Base-by-base conservation (phyloP, 2,329 filamentous ascomycete species). In the Trichocomaceae sp. region DNA sequence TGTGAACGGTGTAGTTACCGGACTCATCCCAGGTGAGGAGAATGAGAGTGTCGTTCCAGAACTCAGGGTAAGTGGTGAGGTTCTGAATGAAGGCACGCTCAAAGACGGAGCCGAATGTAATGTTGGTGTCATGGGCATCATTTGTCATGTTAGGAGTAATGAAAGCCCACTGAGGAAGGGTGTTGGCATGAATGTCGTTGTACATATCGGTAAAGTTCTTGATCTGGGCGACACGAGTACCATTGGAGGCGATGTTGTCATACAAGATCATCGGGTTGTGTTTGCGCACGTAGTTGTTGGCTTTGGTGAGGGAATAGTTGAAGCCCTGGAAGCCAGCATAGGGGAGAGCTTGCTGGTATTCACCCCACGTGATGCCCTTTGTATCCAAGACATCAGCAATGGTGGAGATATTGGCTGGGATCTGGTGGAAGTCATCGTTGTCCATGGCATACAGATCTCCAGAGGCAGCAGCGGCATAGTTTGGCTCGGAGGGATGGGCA, bases 21-120 rank as follows among this genome's bases (percentile, higher is more conserved):
- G 84, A 87, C 73, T 93, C 89, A 60, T 93, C 89, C 64, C 90
- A 93, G 9, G 84, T 91, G 57, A 93, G 70, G 5, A 92, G 75
- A 9, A 93, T 79, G 1, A 93, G 79, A 0, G 87, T 91, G 64
- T 87, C 82, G 49, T 87, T 75, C 82, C 85, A 87, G 71, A 93
- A 92, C 61, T 85, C 80, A 48, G 75, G 70, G 72, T 92, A 80
- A 35, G 78, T 68, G 6, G 93, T 77, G 8, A 93, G 82, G 0
- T 87, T 87, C 55, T 82, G 78, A 1, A 93, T 71, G 73, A 90
- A 91, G 47, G 66, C 73, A 37, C 81, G 79, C 13, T 83, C 80
- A 86, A 87, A 93, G 13, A 72, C 63, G 2, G 86, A 86, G 1
- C 87, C 86, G 26, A 82, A 78, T 9, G 82, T 86, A 52, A 92